These are phyloP conservation scores for Cercophora samala DNA, from an alignment of 495 filamentous ascomycete genomes.

Conservation along the genomic window DNA sequence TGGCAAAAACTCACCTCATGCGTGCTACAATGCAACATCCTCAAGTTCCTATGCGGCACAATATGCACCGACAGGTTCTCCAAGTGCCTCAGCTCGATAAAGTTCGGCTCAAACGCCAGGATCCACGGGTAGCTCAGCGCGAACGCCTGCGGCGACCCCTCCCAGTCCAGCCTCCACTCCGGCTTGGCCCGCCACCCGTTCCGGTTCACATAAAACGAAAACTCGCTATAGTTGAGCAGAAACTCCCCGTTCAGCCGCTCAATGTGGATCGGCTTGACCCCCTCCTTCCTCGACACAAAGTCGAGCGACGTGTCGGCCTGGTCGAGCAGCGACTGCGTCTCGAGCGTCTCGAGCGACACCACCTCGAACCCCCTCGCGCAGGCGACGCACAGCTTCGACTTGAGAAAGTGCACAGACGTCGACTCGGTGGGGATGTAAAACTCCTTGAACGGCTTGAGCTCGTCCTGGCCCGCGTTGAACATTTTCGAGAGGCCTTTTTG, in stretches of 20 bases:
- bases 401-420: slow-evolving; percentile 93
- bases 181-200: slow-evolving; percentile 95
- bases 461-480: slow-evolving; percentile 89
- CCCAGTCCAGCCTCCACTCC: slow-evolving; percentile 97
- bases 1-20: slow-evolving; percentile 84
- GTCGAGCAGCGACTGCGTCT: slow-evolving; percentile 94
- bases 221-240: slow-evolving; percentile 95
- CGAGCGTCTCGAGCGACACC: slow-evolving; percentile 91
- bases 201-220: slow-evolving; percentile 97
- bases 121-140: slow-evolving; percentile 94
- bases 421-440: slow-evolving; percentile 98
- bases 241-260: slow-evolving; percentile 96
- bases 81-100: slow-evolving; percentile 92
- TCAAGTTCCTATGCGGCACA: slow-evolving; percentile 88
- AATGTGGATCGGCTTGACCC: slow-evolving; percentile 94
- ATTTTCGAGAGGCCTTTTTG: slow-evolving; percentile 91
- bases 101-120: slow-evolving; percentile 96
- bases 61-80: slow-evolving; percentile 93
- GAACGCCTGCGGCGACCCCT: slow-evolving; percentile 86
- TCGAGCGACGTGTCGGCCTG: slow-evolving; percentile 98
- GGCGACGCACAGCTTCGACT: slow-evolving; percentile 93
- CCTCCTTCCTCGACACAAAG: slow-evolving; percentile 89
- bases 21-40: slow-evolving; percentile 94
- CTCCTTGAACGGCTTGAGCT: slow-evolving; percentile 95
- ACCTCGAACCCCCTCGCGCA: slow-evolving; percentile 96